Conservation (phyloP, 768 basidiomycete genomes). For the Obba rivulosa region DNA sequence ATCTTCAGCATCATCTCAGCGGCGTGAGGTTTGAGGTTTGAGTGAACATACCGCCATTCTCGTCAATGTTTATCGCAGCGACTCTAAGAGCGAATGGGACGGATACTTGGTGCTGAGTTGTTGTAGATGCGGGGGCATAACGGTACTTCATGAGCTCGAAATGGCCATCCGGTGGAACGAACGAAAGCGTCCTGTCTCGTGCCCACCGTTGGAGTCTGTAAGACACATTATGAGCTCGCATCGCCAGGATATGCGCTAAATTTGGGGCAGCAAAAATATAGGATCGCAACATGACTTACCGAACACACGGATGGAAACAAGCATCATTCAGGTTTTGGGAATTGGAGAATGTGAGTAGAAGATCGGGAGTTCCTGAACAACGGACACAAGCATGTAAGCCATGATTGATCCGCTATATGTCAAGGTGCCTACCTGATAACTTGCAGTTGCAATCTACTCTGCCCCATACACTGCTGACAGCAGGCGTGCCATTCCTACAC, state of each 20-base stretch:
- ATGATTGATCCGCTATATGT: background rate
- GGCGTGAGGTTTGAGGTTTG: constrained; percentile 27
- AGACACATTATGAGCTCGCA: background rate
- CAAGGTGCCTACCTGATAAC: constrained; percentile 54
- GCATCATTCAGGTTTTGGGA: constrained; percentile 69
- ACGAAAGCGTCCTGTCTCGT: constrained; percentile 73
- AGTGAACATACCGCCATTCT: constrained; percentile 38
- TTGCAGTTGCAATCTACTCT: constrained; percentile 72
- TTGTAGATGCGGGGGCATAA: constrained; percentile 33
- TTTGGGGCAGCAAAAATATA: constrained; percentile 1
- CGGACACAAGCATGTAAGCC: background rate
- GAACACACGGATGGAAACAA: constrained; percentile 89
- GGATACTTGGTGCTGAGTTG: constrained; percentile 20
- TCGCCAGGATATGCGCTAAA: background rate
- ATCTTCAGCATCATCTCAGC: constrained; percentile 3
- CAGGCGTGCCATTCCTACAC: constrained; percentile 58
- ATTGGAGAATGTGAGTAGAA: constrained; percentile 72
- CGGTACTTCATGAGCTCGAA: constrained; percentile 86
- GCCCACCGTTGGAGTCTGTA: constrained; percentile 74
- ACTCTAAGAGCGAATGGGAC: constrained; percentile 30
- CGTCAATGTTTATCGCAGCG: constrained; percentile 27
- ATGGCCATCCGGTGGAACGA: constrained; percentile 89
- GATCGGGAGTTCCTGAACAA: constrained; percentile 77
- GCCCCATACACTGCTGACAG: constrained; percentile 68
- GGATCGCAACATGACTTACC: constrained; percentile 42